phyloP scores from a whole-genome alignment of 1,284 basidiomycete genomes.

The Trichosporon sp. region DNA sequence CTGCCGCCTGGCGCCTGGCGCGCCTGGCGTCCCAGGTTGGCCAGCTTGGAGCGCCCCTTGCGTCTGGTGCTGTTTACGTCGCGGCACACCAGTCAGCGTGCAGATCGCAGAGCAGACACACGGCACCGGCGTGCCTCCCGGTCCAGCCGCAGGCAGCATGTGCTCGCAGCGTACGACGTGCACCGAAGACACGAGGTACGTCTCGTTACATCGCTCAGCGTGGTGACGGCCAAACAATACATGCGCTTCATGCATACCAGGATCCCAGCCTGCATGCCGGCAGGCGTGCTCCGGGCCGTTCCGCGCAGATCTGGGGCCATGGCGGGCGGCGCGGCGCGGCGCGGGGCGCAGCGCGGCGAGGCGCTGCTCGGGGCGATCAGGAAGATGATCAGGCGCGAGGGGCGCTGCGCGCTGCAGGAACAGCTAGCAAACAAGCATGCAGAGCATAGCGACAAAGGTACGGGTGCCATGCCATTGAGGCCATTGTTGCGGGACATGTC shows the following conservation, averaged over 20 bases:
- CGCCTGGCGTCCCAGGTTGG: neutral
- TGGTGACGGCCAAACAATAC: neutral
- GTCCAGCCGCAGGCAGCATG: neutral
- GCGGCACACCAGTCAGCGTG: too few species aligned
- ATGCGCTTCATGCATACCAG: neutral
- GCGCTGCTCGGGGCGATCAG: neutral
- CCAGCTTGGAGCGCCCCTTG: too few species aligned
- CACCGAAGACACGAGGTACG: neutral
- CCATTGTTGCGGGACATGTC: neutral
- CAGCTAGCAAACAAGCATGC: neutral
- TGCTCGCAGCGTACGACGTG: neutral
- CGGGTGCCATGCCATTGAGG: neutral
- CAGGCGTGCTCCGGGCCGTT: neutral
- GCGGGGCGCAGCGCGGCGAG: too few species aligned
- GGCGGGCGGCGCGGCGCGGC: neutral
- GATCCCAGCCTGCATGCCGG: neutral
- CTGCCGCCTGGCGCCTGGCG: neutral
- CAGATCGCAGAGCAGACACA: neutral
- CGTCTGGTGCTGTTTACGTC: too few species aligned
- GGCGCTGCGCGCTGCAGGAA: neutral
- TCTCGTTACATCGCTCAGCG: neutral
- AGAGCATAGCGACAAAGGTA: neutral
- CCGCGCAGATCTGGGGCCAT: neutral
- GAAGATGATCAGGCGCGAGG: neutral
- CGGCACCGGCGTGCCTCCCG: neutral